These are phyloP conservation scores for Verticillium isaacii DNA, from an alignment of 2,329 filamentous ascomycete genomes.

Conservation along the genomic window DNA sequence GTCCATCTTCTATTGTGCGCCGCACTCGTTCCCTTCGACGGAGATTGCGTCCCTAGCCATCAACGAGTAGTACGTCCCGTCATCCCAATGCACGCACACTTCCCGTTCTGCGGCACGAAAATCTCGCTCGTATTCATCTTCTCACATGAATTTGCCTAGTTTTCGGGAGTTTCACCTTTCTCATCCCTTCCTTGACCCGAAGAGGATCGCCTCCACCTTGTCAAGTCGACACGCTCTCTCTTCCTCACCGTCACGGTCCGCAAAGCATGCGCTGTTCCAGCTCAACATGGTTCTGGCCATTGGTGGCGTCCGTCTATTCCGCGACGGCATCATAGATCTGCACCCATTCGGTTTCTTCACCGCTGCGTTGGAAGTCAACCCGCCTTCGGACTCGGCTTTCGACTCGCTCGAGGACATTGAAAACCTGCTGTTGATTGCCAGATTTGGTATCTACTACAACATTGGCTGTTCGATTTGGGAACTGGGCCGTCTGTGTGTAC, in stretches of 20 bases:
- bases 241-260: background rate
- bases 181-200: background rate
- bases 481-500: conserved; percentile 5
- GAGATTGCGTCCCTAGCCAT: background rate
- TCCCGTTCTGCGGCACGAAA: background rate
- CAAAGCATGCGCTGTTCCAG: conserved; percentile 1
- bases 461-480: conserved; percentile 10
- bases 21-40: background rate
- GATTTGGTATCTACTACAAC: conserved; percentile 7
- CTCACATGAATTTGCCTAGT: background rate
- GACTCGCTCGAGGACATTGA: conserved; percentile 5
- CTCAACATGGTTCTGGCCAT: conserved; percentile 7
- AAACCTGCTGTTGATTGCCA: conserved; percentile 5
- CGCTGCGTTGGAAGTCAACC: conserved; percentile 4
- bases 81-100: background rate
- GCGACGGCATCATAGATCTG: background rate
- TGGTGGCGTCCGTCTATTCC: conserved; percentile 3
- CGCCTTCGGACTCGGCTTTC: conserved; percentile 2
- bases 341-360: conserved; percentile 9
- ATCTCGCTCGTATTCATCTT: too few relatives aligned
- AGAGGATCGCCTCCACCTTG: background rate
- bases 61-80: background rate
- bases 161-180: background rate
- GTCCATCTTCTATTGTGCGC: background rate
- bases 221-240: background rate